A percentile compares a stretch with the other conserved stretches of the same genome.
Conservation (phyloP, 139 green algal species). For the Chara braunii region DNA sequence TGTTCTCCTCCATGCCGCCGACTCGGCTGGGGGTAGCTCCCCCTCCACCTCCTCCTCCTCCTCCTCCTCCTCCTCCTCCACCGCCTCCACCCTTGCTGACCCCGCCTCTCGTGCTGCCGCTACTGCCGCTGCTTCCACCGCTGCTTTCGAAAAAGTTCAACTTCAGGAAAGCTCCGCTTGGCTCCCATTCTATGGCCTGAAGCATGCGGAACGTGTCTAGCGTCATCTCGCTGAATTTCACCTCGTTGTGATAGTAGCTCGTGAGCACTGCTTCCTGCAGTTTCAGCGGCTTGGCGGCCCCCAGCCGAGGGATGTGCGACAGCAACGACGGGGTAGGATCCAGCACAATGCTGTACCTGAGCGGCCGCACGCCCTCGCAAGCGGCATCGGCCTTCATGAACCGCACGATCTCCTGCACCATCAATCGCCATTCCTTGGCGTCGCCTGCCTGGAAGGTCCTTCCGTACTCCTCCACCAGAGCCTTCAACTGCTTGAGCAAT, state of each 20-base stretch:
- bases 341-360: slow-evolving; percentile 22
- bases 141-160: background rate
- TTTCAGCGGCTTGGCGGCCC: slow-evolving; percentile 31
- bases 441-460: slow-evolving; percentile 14
- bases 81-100: background rate
- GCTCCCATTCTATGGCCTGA: slow-evolving; percentile 60
- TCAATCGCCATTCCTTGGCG: slow-evolving; percentile 18
- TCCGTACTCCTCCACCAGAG: slow-evolving; percentile 43
- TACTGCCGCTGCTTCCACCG: too few relatives aligned
- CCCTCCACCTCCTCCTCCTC: background rate
- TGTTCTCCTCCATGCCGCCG: slow-evolving; percentile 28
- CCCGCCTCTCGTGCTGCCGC: background rate
- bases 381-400: slow-evolving; percentile 51
- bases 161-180: slow-evolving; percentile 10
- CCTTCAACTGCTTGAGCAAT: slow-evolving; percentile 57
- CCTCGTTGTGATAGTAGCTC: slow-evolving; percentile 45
- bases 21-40: background rate
- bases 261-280: slow-evolving; percentile 52
- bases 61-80: background rate
- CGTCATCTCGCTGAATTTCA: slow-evolving; percentile 66
- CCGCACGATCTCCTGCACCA: slow-evolving; percentile 44
- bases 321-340: slow-evolving; percentile 9
- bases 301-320: slow-evolving; percentile 6
- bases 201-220: slow-evolving; percentile 64
- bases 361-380: slow-evolving; percentile 8